phyloP scores from a whole-genome alignment of 495 filamentous ascomycete species.

The Trichocladium uniseriatum region DNA sequence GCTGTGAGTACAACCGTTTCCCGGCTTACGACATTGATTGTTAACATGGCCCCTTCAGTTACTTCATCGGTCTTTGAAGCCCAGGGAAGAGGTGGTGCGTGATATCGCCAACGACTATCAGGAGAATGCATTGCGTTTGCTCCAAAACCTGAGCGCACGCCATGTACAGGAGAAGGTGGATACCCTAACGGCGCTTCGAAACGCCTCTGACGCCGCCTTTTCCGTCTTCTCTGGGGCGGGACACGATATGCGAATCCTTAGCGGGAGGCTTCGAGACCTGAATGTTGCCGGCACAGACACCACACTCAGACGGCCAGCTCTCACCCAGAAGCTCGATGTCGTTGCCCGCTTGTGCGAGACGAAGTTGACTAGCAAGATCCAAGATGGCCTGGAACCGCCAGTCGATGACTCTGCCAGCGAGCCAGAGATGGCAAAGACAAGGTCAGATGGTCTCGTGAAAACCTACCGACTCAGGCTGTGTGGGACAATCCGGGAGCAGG shows the following conservation, averaged over 20 bases:
- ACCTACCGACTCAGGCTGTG: background rate
- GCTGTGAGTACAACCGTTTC: constrained; percentile 1
- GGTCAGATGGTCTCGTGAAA: background rate
- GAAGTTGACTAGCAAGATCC: background rate
- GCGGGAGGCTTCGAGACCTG: constrained; percentile 1
- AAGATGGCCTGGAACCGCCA: background rate
- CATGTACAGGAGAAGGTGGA: constrained; percentile 7
- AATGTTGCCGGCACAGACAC: background rate
- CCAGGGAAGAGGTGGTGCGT: constrained; percentile 12
- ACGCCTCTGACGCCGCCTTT: constrained; percentile 1
- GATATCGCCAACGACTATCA: constrained; percentile 18
- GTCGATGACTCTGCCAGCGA: background rate
- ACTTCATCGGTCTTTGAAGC: constrained; percentile 18
- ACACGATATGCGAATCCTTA: constrained; percentile 1
- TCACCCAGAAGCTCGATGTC: background rate
- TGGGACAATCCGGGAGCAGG: background rate
- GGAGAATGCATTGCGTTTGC: constrained; percentile 8
- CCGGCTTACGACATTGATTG: background rate
- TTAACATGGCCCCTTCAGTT: background rate
- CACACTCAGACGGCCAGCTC: background rate
- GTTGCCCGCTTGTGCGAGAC: background rate
- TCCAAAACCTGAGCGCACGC: constrained; percentile 10
- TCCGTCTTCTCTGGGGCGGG: constrained; percentile 2
- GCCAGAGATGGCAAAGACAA: background rate
- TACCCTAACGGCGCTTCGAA: background rate